Evolutionary conservation across 345 rosid species (phyloP).

Genomic region (Linum trigynum): DNA sequence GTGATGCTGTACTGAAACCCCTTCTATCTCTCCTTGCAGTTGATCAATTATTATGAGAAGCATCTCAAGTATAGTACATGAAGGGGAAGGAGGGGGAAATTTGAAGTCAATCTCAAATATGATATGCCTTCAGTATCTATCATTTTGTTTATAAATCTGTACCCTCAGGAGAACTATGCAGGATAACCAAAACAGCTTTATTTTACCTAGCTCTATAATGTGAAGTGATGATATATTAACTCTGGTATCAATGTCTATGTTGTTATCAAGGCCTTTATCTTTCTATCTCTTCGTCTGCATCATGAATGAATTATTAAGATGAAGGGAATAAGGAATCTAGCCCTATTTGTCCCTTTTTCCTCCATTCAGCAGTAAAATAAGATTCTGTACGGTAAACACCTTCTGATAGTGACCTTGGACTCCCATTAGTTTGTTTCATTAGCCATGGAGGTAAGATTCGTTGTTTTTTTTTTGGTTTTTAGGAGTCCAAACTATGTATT

Average conservation of each 20-base stretch:
- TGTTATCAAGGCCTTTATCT: neutral
- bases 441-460: neutral
- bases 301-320: neutral
- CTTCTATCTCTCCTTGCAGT: conserved; percentile 28
- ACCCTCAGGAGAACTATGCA: neutral
- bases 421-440: neutral
- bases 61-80: conserved; percentile 64
- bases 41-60: conserved; percentile 87
- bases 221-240: too few species aligned
- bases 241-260: too few species aligned
- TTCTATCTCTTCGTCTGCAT: neutral
- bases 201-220: too few species aligned
- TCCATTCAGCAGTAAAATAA: too few species aligned
- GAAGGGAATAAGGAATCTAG: too few species aligned
- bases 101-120: neutral
- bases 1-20: neutral
- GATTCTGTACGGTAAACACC: neutral
- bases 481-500: neutral
- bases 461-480: too few species aligned
- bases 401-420: too few species aligned
- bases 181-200: neutral
- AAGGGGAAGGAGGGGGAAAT: neutral
- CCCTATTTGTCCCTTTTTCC: neutral
- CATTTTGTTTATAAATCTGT: neutral
- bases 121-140: neutral